These are phyloP conservation scores for Limnanthes douglasii DNA, from an alignment of 345 rosid species.

Conservation along the genomic window DNA sequence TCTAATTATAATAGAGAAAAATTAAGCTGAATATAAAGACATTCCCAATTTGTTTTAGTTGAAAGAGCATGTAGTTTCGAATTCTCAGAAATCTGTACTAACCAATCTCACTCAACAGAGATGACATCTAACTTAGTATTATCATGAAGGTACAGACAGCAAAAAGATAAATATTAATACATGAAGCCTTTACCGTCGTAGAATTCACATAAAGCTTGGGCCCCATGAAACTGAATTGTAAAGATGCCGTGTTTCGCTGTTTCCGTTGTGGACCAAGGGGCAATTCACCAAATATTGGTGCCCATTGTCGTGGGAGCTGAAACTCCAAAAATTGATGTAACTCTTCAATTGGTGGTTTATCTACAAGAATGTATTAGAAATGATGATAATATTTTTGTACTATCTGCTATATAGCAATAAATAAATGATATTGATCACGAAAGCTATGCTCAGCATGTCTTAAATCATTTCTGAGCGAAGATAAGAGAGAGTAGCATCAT, in stretches of 20 bases:
- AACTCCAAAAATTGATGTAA: slow-evolving; percentile 93
- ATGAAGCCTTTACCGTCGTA: slow-evolving; percentile 33
- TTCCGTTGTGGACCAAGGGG: slow-evolving; percentile 91
- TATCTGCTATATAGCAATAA: too few species aligned
- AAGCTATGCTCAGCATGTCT: too few species aligned
- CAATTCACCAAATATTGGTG: slow-evolving; percentile 92
- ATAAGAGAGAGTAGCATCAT: too few species aligned
- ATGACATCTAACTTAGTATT: slow-evolving; percentile 2
- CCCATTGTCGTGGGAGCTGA: slow-evolving; percentile 96
- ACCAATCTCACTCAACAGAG: too few species aligned
- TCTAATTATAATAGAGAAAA: too few species aligned
- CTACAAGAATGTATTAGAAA: slow-evolving; percentile 37
- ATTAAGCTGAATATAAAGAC: too few species aligned
- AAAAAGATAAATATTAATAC: slow-evolving; percentile 3
- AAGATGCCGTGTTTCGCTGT: slow-evolving; percentile 51
- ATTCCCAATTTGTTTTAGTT: too few species aligned
- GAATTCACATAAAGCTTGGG: slow-evolving; percentile 87
- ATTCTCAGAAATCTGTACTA: too few species aligned
- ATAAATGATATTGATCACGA: too few species aligned
- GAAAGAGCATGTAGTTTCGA: too few species aligned
- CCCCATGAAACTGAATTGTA: slow-evolving; percentile 83
- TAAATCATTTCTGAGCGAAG: too few species aligned
- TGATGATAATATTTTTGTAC: too few species aligned
- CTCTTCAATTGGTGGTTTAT: slow-evolving; percentile 88
- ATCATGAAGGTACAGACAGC: neutral